A percentile compares a stretch with the other conserved stretches of the same genome.
Evolutionary conservation across 495 filamentous ascomycete genomes (phyloP).

Genomic region (Tuber melanosporum): DNA sequence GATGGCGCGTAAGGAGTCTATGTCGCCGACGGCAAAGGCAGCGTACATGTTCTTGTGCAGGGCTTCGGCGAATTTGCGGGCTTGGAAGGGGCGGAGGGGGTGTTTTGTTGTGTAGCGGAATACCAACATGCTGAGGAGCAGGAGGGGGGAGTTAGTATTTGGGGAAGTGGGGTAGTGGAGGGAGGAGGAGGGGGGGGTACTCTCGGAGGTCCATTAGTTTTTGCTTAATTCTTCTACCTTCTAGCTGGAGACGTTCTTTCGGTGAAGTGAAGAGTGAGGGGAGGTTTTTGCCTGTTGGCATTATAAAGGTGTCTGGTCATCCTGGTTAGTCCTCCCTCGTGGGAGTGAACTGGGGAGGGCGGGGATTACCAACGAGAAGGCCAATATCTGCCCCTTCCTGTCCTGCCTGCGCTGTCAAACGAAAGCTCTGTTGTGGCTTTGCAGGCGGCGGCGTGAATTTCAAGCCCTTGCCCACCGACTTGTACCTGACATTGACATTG

Average conservation of each 20-base stretch:
- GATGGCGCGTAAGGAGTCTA: conserved; percentile 51
- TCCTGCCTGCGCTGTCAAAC: conserved; percentile 40
- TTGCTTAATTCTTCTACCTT: conserved; percentile 48
- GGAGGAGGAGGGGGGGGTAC: conserved; percentile 40
- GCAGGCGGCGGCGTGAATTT: conserved; percentile 10
- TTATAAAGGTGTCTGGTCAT: conserved; percentile 52
- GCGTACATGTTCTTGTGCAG: conserved; percentile 65
- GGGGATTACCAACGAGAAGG: conserved; percentile 46
- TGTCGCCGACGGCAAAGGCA: conserved; percentile 64
- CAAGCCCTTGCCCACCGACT: not conserved
- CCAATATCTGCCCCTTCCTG: conserved; percentile 51
- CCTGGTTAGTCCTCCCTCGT: conserved; percentile 7
- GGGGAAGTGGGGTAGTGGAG: not conserved
- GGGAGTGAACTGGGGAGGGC: not conserved
- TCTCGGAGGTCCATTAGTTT: conserved; percentile 44
- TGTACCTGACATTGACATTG: not conserved
- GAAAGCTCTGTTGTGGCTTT: conserved; percentile 47
- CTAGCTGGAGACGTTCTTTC: conserved; percentile 46
- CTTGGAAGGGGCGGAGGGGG: conserved; percentile 45
- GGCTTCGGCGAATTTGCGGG: conserved; percentile 47
- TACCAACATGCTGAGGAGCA: conserved; percentile 33
- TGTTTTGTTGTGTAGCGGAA: conserved; percentile 47
- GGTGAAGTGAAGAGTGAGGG: conserved; percentile 53
- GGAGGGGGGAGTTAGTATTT: conserved; percentile 4
- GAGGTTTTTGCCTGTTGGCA: conserved; percentile 52